A percentile compares a stretch with the other conserved stretches of the same genome.
Conservation (phyloP, 2,329 filamentous ascomycete species). For the Epicoccum sorghinum region DNA sequence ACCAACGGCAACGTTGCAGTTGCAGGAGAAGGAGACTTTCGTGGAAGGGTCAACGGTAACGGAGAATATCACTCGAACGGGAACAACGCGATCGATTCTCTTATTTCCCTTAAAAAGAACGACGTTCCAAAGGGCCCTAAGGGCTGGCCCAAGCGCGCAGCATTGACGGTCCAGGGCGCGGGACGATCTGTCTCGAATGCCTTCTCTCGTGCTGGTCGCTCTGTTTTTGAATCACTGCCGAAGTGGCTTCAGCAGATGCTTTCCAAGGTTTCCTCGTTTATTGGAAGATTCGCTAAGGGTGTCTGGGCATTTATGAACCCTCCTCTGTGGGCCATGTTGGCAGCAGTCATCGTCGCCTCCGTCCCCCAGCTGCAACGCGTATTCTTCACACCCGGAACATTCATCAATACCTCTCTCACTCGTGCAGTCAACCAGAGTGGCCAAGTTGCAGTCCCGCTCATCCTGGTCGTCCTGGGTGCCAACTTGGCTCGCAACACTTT, state of each 20-base stretch:
- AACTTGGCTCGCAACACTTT: slow-evolving; percentile 93
- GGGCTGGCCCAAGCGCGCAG: slow-evolving; percentile 41
- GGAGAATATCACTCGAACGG: slow-evolving; percentile 44
- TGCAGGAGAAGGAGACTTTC: slow-evolving; percentile 47
- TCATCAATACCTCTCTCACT: slow-evolving; percentile 91
- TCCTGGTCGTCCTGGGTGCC: slow-evolving; percentile 91
- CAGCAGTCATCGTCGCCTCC: slow-evolving; percentile 88
- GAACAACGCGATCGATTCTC: slow-evolving; percentile 57
- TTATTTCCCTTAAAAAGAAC: slow-evolving; percentile 25
- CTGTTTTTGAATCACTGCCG: slow-evolving; percentile 59
- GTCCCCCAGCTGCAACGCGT: slow-evolving; percentile 79
- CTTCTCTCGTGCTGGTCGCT: slow-evolving; percentile 41
- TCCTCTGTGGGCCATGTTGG: slow-evolving; percentile 94
- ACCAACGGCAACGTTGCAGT: slow-evolving; percentile 56
- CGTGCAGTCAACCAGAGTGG: slow-evolving; percentile 84
- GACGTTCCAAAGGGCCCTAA: slow-evolving; percentile 42
- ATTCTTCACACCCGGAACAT: slow-evolving; percentile 89
- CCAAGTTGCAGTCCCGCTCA: slow-evolving; percentile 90
- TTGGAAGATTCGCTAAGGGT: slow-evolving; percentile 65
- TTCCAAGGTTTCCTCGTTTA: slow-evolving; percentile 48
- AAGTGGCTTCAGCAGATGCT: slow-evolving; percentile 58
- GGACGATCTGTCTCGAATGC: slow-evolving; percentile 30
- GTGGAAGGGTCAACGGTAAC: slow-evolving; percentile 46
- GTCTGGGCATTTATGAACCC: slow-evolving; percentile 98
- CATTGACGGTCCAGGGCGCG: slow-evolving; percentile 25